These are phyloP conservation scores for Nematocida parisii DNA, from an alignment of 371 early-diverging fungal species.

Conservation along the genomic window DNA sequence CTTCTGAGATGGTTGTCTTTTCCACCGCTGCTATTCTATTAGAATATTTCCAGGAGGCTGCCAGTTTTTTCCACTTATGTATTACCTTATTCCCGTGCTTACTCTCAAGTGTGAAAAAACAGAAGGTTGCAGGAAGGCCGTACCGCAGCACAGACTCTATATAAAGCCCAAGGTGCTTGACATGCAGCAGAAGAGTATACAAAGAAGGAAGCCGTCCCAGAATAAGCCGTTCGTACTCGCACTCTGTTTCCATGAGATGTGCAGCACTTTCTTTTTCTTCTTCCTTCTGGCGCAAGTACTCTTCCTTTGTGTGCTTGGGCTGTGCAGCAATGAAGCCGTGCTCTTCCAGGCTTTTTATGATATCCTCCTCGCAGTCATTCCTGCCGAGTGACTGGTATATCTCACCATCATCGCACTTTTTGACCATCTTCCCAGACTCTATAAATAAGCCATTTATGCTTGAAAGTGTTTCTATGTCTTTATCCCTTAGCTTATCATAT, in stretches of 20 bases:
- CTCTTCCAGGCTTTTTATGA: constrained; percentile 15
- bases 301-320: not conserved
- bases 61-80: constrained; percentile 50
- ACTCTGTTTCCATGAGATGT: constrained; percentile 8
- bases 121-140: constrained; percentile 52
- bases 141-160: constrained; percentile 58
- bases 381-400: constrained; percentile 44
- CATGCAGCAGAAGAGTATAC: constrained; percentile 31
- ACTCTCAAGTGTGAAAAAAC: constrained; percentile 44
- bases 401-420: constrained; percentile 46
- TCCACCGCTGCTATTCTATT: constrained; percentile 12
- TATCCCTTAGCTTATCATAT: constrained; percentile 38
- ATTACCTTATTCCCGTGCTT: constrained; percentile 12
- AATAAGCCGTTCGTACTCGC: not conserved
- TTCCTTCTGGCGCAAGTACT: constrained; percentile 8
- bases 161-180: constrained; percentile 51
- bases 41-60: constrained; percentile 54
- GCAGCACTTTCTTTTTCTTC: constrained; percentile 17
- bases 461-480: constrained; percentile 22
- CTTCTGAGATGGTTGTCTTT: not conserved
- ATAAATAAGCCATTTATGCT: constrained; percentile 39
- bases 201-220: constrained; percentile 8
- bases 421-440: constrained; percentile 38
- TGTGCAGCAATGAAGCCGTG: constrained; percentile 8
- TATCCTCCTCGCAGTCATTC: constrained; percentile 2